Evolutionary conservation across 306 rosid species (phyloP).

Genomic region (Quercus agrifolia): DNA sequence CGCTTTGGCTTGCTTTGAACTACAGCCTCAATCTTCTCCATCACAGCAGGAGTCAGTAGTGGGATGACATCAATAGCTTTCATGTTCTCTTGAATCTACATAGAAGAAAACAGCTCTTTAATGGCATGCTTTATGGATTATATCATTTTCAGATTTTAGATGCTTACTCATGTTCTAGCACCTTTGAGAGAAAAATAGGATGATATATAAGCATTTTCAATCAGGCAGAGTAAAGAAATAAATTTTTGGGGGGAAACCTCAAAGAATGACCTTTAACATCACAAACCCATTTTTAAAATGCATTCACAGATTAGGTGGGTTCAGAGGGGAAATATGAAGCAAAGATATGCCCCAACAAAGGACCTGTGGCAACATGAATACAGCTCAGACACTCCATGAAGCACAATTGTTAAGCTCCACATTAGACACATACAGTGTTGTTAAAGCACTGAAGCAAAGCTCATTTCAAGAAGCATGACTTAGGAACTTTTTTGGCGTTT

Average conservation of each 20-base stretch:
- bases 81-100: constrained; percentile 94
- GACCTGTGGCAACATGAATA: not conserved
- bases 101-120: not conserved
- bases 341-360: not conserved
- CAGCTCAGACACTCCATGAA: not conserved
- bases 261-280: not conserved
- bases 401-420: not conserved
- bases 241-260: not conserved
- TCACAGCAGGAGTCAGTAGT: constrained; percentile 75
- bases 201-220: not conserved
- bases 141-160: not conserved
- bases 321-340: not conserved
- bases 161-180: not conserved
- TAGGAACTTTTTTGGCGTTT: too few species aligned
- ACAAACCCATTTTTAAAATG: not conserved
- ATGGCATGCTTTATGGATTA: not conserved
- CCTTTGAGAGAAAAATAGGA: not conserved
- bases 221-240: not conserved
- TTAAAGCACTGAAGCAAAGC: too few species aligned
- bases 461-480: too few species aligned
- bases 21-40: constrained; percentile 89
- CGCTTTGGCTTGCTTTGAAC: constrained; percentile 96
- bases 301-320: not conserved
- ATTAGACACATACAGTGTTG: not conserved
- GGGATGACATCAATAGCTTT: constrained; percentile 85